phyloP scores from a whole-genome alignment of 1,139 yeast species.

The Candida sanyaensis region DNA sequence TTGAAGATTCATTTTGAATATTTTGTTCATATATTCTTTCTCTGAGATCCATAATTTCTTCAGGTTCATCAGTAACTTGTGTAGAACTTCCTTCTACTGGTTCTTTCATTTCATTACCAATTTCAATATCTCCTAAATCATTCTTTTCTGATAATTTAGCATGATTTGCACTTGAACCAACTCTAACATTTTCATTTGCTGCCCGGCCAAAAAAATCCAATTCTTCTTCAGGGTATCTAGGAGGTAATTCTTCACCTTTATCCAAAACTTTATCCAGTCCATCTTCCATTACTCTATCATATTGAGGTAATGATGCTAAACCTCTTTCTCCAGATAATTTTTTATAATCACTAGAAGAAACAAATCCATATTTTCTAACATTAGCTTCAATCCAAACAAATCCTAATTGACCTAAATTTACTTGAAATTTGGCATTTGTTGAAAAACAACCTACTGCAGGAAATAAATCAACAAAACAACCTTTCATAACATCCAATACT shows the following conservation, averaged over 20 bases:
- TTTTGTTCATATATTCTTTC: slow-evolving; percentile 39
- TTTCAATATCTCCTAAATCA: slow-evolving; percentile 14
- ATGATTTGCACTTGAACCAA: slow-evolving; percentile 27
- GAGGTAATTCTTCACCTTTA: slow-evolving; percentile 75
- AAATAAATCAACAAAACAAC: slow-evolving; percentile 75
- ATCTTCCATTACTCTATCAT: slow-evolving; percentile 24
- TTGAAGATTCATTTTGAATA: slow-evolving; percentile 14
- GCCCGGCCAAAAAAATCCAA: slow-evolving; percentile 63
- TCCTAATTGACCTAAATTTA: slow-evolving; percentile 88
- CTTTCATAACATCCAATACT: slow-evolving; percentile 78
- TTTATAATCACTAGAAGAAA: slow-evolving; percentile 55
- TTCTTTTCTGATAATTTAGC: slow-evolving; percentile 14
- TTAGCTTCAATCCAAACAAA: slow-evolving; percentile 95
- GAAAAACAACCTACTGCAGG: slow-evolving; percentile 86
- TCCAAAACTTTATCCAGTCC: slow-evolving; percentile 54
- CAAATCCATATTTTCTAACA: slow-evolving; percentile 90
- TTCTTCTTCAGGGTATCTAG: slow-evolving; percentile 63
- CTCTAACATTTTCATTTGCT: slow-evolving; percentile 16
- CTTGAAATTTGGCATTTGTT: slow-evolving; percentile 74
- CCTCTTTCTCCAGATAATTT: slow-evolving; percentile 49
- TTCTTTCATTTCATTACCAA: slow-evolving; percentile 19
- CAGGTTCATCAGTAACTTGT: slow-evolving; percentile 36
- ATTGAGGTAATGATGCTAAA: slow-evolving; percentile 42
- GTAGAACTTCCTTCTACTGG: slow-evolving; percentile 18
- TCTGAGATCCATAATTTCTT: slow-evolving; percentile 42